Base-by-base conservation (phyloP, 2,329 filamentous ascomycete species). In the Fusarium luffae region DNA sequence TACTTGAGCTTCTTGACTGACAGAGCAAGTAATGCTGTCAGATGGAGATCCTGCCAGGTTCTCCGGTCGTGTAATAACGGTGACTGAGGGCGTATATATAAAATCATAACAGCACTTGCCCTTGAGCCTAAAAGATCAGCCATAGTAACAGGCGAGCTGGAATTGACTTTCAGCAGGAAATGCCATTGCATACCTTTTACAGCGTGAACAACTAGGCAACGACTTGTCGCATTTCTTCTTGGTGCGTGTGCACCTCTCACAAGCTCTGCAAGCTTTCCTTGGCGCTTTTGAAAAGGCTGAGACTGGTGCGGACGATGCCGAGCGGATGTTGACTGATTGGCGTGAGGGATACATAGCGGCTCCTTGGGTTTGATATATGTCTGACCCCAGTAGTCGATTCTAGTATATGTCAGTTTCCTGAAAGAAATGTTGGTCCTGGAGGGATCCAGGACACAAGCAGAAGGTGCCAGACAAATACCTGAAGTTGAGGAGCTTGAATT, bases 211-310 rank as follows among this genome's bases (percentile, higher is more conserved):
- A 14, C 74, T 60, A 5, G 78, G 77, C 12, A 79, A 59, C 4
- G 72, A 74, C 66, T 79, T 79, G 63, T 79, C 78, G 58, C 78
- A 79, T 60, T 78, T 79, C 71, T 79, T 79, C 63, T 79, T 79
- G 18, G 76, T 79, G 18, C 78, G 66, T 0, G 78, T 79, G 57
- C 78, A 79, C 55, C 78, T 79, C 59, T 79, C 78, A 63, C 78
- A 79, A 25, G 78, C 77, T 37, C 77, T 70, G 59, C 75, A 76
- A 34, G 77, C 78, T 54, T 76, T 77, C 43, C 69, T 74, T 14
- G 58, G 47, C 18, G 72, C 69, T 52, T 74, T 70, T 44, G 75
- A 59, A 11, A 70, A 67, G 28, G 73, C 59, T 32, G 75, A 73
- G 40, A 66, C 68, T 42, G 68, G 62, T 14, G 68, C 73, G 10